A percentile compares a stretch with the other conserved stretches of the same genome.
Conservation (phyloP, 345 rosid species). For the Corymbia maculata region DNA sequence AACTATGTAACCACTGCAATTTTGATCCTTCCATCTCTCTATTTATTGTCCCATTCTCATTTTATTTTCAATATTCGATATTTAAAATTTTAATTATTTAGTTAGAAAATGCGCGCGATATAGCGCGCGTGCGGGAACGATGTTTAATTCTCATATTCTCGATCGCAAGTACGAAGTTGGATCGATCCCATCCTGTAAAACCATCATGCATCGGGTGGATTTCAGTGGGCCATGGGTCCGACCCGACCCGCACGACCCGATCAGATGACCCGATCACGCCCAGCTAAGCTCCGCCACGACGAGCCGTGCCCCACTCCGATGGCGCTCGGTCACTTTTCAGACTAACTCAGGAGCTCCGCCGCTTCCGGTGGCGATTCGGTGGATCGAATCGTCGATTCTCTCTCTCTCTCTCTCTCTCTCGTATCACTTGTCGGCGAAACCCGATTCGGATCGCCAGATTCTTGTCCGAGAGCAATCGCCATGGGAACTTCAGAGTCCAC, state of each 20-base stretch:
- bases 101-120: neutral
- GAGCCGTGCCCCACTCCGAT: accelerated
- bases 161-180: neutral
- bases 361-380: neutral
- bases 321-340: neutral
- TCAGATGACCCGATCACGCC: neutral
- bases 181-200: neutral
- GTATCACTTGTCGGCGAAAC: neutral
- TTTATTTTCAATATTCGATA: neutral
- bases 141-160: neutral
- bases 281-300: neutral
- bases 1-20: neutral
- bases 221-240: neutral
- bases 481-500: slow-evolving; percentile 29
- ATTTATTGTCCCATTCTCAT: neutral
- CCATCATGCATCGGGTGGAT: neutral
- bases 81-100: neutral
- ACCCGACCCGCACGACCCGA: neutral
- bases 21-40: neutral
- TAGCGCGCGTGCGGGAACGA: neutral
- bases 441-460: neutral
- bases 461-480: neutral
- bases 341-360: neutral
- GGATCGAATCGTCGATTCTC: neutral
- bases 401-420: neutral